Evolutionary conservation across 2,329 filamentous ascomycete species (phyloP), one percentile per base, ranked within the genome.

Genomic region (Aschersonia sp.): DNA sequence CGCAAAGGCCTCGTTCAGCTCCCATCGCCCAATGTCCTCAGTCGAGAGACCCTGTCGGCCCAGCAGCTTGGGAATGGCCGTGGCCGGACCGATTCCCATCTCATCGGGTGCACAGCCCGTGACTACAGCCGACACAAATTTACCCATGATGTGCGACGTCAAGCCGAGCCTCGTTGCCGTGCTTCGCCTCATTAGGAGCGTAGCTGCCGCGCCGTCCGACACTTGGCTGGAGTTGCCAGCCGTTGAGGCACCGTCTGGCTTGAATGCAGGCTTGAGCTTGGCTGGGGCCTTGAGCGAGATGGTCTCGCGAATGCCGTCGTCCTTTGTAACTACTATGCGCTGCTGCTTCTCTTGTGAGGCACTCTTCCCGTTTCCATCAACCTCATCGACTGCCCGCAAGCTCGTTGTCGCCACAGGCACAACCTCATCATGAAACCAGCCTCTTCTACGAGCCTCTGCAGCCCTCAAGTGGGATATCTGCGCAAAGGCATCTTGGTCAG

Each of bases 1-100:
- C 3, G 79, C 79, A 64, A 83, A 83, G 5, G 80, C 79, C 75
- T 96, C 89, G 64, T 96, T 96, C 65, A 96, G 84, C 71, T 96
- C 89, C 89, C 89, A 96, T 7, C 92, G 71, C 38, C 82, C 76
- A 0, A 97, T 78, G 50, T 96, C 87, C 2, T 72, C 70, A 9
- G 70, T 81, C 43, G 67, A 60, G 10, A 96, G 62, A 1, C 82
- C 86, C 1, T 83, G 76, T 51, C 78, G 77, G 20, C 70, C 63
- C n/a, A 96, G 72, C 28, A 95, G 72, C 61, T 83, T 85, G 5
- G 89, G 89, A 47, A 96, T 91, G 0, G 87, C 89, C 31, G 94
- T 60, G 0, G 88, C 87, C 0, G 91, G 89, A 0, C 91, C 89
- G 50, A 96, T 73, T 40, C 91, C 89, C 91, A 97, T 96, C 73